Base-by-base conservation (phyloP, 257 asterid genomes). In the Avicennia marina region DNA sequence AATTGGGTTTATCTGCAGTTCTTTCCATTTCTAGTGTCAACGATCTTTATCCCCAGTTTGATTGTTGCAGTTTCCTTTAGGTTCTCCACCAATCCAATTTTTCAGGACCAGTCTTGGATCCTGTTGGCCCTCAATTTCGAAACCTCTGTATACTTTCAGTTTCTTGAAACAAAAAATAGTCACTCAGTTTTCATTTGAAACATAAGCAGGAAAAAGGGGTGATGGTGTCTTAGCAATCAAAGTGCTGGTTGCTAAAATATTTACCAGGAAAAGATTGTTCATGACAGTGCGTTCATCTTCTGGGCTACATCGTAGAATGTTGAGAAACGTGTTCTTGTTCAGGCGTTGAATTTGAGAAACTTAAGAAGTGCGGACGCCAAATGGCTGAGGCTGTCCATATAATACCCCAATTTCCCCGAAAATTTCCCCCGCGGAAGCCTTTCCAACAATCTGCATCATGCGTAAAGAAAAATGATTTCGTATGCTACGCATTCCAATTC, bases 331-430 rank as follows among this genome's bases (percentile, higher is more conserved):
- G 42, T 65, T 58, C 62, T 67, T 88, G 60, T 69, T 85, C 36
- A 88, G 71, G 54, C 90, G 53, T 40, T 85, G 62, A 62, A 85
- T 60, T 43, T 87, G 95, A 50, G 90, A 82, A 60, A 85, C 60
- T 64, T 82, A 86, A 15, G 80, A 79, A 2, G 95, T 88, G 64
- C 75, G 78, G 40, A 70, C 79, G 16, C 81, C 78, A 24, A 68
- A 70, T 16, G 86, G 86, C 72, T 85, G 95, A 36, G 90, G 82
- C 52, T 68, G 75, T 55, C 82, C 85, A 31, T 71, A 75, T 50
- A 88, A 68, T 53, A 81, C 81, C 13, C 88, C 94, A 4, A 85
- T 58, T 58, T 89, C 96, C 51, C 96, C 96, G 15, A 85, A 77
- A 29, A 73, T 79, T 20, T 89, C 96, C 50, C 90, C 90, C 21